A percentile compares a stretch with the other conserved stretches of the same genome.
phyloP scores from a whole-genome alignment of 495 filamentous ascomycete genomes.

The Pseudomonodictys pantanalensis region DNA sequence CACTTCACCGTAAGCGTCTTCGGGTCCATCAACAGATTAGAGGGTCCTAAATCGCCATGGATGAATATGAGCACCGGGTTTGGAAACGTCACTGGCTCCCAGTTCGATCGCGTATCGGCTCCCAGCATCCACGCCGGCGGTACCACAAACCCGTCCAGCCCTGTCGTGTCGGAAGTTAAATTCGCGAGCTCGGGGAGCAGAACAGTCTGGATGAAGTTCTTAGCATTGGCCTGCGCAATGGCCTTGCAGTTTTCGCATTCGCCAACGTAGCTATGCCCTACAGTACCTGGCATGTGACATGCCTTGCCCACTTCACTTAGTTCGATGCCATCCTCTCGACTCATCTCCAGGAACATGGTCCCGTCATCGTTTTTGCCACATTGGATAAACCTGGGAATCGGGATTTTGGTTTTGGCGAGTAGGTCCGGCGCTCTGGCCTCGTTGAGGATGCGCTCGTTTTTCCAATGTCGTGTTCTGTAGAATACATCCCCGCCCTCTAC shows the following conservation, averaged over 20 bases:
- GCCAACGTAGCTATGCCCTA: neutral
- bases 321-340: neutral
- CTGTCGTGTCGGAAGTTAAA: neutral
- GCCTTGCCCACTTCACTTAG: neutral
- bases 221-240: neutral
- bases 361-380: neutral
- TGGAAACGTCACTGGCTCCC: neutral
- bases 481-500: too few species aligned
- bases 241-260: neutral
- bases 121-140: slow-evolving; percentile 2
- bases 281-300: neutral
- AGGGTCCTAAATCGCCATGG: slow-evolving; percentile 7
- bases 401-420: neutral
- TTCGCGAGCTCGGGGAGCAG: neutral
- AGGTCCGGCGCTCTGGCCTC: neutral
- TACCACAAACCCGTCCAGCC: slow-evolving; percentile 3
- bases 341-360: neutral
- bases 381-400: neutral
- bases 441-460: neutral
- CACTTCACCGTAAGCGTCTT: neutral
- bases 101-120: neutral
- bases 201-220: neutral
- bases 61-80: neutral
- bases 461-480: neutral
- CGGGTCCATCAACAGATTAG: slow-evolving; percentile 1